Conservation (phyloP, 805 yeast genomes). For the Metschnikowia rubicola region DNA sequence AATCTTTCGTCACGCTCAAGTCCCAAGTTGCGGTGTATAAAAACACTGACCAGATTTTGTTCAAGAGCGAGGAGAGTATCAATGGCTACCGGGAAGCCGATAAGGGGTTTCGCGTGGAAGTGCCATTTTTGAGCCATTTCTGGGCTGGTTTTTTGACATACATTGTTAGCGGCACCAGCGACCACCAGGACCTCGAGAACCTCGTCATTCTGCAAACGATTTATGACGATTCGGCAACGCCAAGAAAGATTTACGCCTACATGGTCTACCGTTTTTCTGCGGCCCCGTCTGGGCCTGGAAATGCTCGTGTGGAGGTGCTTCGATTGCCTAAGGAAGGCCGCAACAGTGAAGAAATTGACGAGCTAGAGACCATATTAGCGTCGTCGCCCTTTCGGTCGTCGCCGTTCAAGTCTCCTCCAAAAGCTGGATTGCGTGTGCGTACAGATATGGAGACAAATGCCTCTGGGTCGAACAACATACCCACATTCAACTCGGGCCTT, state of each 20-base stretch:
- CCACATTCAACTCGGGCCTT: conserved; percentile 29
- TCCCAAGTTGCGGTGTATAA: conserved; percentile 27
- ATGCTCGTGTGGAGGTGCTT: background rate
- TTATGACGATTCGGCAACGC: conserved; percentile 19
- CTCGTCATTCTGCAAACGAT: conserved; percentile 32
- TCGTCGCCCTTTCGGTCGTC: conserved; percentile 37
- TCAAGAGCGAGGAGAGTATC: conserved; percentile 25
- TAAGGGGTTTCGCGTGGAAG: conserved; percentile 23
- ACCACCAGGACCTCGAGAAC: conserved; percentile 15
- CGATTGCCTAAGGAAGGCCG: conserved; percentile 1
- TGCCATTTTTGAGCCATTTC: conserved; percentile 38
- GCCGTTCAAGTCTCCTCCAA: conserved; percentile 29
- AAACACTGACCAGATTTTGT: conserved; percentile 18
- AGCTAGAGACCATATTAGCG: conserved; percentile 39
- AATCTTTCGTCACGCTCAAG: conserved; percentile 22
- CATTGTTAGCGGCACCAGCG: conserved; percentile 29
- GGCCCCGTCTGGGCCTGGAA: conserved; percentile 1
- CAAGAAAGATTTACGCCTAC: conserved; percentile 5
- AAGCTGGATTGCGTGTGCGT: conserved; percentile 16
- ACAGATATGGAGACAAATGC: conserved; percentile 3
- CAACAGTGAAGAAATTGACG: conserved; percentile 15
- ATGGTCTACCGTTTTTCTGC: conserved; percentile 13
- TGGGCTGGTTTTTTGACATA: conserved; percentile 38
- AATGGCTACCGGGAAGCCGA: conserved; percentile 27
- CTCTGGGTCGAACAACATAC: conserved; percentile 34